Conservation (phyloP, 805 yeast species). For the Brettanomyces anomalus region DNA sequence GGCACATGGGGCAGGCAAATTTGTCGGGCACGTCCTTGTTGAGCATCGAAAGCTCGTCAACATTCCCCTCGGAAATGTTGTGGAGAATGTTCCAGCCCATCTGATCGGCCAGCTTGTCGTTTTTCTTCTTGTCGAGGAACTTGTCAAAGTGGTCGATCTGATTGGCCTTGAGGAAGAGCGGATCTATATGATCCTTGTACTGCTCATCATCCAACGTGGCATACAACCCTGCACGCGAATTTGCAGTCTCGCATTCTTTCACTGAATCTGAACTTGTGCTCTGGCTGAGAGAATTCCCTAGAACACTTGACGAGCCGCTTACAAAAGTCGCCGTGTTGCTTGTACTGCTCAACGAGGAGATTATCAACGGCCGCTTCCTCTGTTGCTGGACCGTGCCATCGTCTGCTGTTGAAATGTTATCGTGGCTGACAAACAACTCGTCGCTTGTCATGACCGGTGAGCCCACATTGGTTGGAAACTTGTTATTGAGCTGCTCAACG, state of each 20-base stretch:
- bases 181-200: conserved; percentile 9
- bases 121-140: conserved; percentile 14
- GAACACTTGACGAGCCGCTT: neutral
- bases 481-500: conserved; percentile 2
- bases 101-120: conserved; percentile 25
- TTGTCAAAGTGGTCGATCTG: conserved; percentile 26
- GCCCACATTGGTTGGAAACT: neutral
- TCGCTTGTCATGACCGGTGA: conserved; percentile 1
- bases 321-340: conserved; percentile 7
- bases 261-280: neutral
- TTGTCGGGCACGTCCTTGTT: conserved; percentile 19
- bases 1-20: neutral
- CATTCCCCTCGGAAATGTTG: conserved; percentile 20
- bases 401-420: neutral
- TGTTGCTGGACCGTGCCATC: conserved; percentile 2
- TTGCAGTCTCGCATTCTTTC: neutral
- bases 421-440: neutral
- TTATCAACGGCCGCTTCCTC: conserved; percentile 5
- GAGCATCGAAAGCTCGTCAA: conserved; percentile 21
- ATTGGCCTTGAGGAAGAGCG: conserved; percentile 22
- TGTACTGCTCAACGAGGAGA: conserved; percentile 10
- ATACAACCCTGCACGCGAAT: conserved; percentile 1
- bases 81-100: conserved; percentile 26
- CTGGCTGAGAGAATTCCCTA: neutral
- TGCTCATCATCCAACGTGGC: neutral